Base-by-base conservation (phyloP, 1,284 basidiomycete species). In the Fomitopsis pinicola region DNA sequence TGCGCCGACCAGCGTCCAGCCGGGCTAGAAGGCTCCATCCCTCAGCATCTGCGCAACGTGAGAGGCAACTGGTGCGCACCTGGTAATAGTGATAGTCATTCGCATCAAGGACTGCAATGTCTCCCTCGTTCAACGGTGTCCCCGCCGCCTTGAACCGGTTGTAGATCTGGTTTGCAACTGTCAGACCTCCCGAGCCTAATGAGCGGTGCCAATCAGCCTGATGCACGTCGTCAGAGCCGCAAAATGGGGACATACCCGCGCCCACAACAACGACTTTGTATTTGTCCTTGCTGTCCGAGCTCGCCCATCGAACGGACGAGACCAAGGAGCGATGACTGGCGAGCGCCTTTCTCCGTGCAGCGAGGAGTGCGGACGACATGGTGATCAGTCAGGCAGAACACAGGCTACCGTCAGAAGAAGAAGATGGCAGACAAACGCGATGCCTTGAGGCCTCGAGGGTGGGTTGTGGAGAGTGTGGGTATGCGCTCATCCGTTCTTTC, bases 1-100 rank as follows among this genome's bases (percentile, higher is more conserved):
- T 33, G 92, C 82, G 30, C 95, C 96, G 45, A 96, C 95, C 28
- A 98, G 85, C 2, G 96, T 97, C 95, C 93, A 54, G 35, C 52
- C 52, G 19, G 52, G 52, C 52, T 94, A 64, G 64, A 69, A 60
- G 19, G 59, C 36, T 48, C 42, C 26, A 17, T 54, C 3, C n/a
- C 36, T 54, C 52, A 40, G 12, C 35, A 38, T 17, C 38, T 12
- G 52, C 62, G 55, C 38, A 52, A 36, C 56, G 28, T 56, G 54
- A 58, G 59, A 54, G 12, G 38, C 38, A 1, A 3, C 38, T 19
- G 58, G 1, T 44, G 61, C 76, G 50, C 67, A 88, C 89, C 76
- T 92, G 91, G 73, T 92, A 94, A 73, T 91, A 83, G 73, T 94
- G 92, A 64, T 82, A 84, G 62, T 89, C 80, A 10, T 90, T 84